Evolutionary conservation across 192 early-diverging fungal species (phyloP), one percentile per base, ranked within the genome.

Genomic region (Lobosporangium transversale): DNA sequence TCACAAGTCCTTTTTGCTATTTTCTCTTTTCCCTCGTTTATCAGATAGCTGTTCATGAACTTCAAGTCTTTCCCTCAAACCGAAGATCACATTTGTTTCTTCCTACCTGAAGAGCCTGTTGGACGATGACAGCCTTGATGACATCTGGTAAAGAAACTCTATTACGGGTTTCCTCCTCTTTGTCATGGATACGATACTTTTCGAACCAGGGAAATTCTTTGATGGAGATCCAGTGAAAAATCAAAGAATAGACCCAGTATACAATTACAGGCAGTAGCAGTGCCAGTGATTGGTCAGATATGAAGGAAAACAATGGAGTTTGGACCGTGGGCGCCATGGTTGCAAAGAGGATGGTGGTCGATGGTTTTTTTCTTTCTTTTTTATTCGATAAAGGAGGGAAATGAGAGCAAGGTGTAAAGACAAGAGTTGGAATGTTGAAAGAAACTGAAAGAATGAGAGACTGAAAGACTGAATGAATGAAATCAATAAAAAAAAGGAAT

Each of bases 171-270:
- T 86, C 69, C 36, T 84, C 78, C 36, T 81, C 66, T 59, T 88
- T 78, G 65, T 83, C 59, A 68, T 91, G 79, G 76, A 94, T 86
- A 30, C 90, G 79, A 65, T 93, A 91, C 64, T 89, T 74, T 65
- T 94, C 92, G 47, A 92, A 78, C 47, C 82, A 83, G 12, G 89
- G 83, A 18, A 87, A 66, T 49, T 89, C 76, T 15, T 83, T 63
- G 54, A 74, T 66, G 12, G 90, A 89, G 47, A 93, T 70, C 51
- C 87, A 71, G 73, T 87, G 89, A 42, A 89, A 89, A 48, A 88
- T 71, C 11, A 89, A 73, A 1, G 87, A 91, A 68, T 93, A 94
- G 8, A 79, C 49, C 90, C 90, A 94, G 71, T 94, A 94, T 18
- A 82, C 75, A 9, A 83, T 67, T 31, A 91, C 42, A 3, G 92